These are phyloP conservation scores for Exophiala aquamarina DNA, from an alignment of 2,329 filamentous ascomycete species.

Conservation along the genomic window DNA sequence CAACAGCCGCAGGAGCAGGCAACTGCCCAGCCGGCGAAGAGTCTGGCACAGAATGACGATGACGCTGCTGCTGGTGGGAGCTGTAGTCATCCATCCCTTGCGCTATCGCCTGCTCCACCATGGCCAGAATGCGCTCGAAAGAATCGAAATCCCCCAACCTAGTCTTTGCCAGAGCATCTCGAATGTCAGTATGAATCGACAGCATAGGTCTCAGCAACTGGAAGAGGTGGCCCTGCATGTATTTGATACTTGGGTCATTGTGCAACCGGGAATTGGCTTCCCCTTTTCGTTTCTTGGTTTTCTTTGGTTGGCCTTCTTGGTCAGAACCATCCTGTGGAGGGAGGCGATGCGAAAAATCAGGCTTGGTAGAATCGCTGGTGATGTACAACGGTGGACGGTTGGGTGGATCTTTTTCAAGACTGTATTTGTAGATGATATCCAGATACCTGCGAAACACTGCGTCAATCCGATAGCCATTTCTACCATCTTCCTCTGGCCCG, in stretches of 20 bases:
- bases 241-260: conserved; percentile 66
- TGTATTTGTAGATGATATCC: conserved; percentile 82
- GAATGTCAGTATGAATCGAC: conserved; percentile 74
- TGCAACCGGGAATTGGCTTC: conserved; percentile 39
- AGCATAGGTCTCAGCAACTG: conserved; percentile 84
- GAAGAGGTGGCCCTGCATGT: conserved; percentile 91
- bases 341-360: conserved; percentile 1
- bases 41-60: too few species aligned
- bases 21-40: too few species aligned
- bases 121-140: conserved; percentile 72
- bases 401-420: conserved; percentile 66
- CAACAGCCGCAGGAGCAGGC: conserved; percentile 31
- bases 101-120: conserved; percentile 75
- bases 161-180: conserved; percentile 75
- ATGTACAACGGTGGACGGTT: conserved; percentile 71
- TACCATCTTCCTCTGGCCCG: conserved; percentile 69
- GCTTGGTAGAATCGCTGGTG: conserved; percentile 48
- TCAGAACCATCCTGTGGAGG: not conserved
- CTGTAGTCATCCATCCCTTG: conserved; percentile 26
- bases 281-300: conserved; percentile 38
- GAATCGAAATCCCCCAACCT: conserved; percentile 69
- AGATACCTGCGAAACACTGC: conserved; percentile 84
- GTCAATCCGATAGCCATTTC: conserved; percentile 84
- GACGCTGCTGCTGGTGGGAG: not conserved
- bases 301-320: conserved; percentile 25